phyloP scores from a whole-genome alignment of 176 grass and related monocot genomes.

The Panicum miliaceum region DNA sequence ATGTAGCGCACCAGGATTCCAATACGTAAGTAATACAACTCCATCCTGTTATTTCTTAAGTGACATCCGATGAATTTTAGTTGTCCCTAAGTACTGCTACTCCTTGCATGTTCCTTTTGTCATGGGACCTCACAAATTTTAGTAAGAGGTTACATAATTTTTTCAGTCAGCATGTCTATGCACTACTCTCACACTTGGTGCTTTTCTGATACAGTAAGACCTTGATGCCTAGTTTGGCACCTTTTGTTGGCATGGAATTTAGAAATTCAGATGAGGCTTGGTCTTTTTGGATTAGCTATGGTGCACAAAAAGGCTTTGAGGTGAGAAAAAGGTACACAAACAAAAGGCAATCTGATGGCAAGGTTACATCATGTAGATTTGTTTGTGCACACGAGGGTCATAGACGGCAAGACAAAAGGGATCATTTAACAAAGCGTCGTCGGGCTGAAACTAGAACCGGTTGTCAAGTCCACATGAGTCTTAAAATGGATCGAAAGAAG shows the following conservation, averaged over 20 bases:
- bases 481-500: background rate
- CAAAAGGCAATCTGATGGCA: conserved; percentile 4
- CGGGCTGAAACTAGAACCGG: background rate
- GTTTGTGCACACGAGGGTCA: conserved; percentile 15
- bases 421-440: conserved; percentile 6
- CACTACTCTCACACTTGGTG: background rate
- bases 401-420: background rate
- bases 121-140: background rate
- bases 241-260: conserved; percentile 32
- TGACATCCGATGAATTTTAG: background rate
- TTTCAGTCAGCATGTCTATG: background rate
- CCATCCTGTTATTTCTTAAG: background rate
- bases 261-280: conserved; percentile 29
- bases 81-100: too few relatives aligned
- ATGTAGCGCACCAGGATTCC: background rate
- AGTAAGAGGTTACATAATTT: background rate
- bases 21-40: conserved; percentile 6
- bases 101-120: background rate
- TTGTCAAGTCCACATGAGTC: conserved; percentile 6
- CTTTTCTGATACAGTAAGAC: background rate
- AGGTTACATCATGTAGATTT: conserved; percentile 20
- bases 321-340: conserved; percentile 19
- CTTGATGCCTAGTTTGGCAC: background rate
- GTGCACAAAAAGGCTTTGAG: conserved; percentile 18
- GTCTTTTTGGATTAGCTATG: conserved; percentile 22